Evolutionary conservation across 2,329 filamentous ascomycete genomes (phyloP).

Genomic region (Paraphaeosphaeria sporulosa): DNA sequence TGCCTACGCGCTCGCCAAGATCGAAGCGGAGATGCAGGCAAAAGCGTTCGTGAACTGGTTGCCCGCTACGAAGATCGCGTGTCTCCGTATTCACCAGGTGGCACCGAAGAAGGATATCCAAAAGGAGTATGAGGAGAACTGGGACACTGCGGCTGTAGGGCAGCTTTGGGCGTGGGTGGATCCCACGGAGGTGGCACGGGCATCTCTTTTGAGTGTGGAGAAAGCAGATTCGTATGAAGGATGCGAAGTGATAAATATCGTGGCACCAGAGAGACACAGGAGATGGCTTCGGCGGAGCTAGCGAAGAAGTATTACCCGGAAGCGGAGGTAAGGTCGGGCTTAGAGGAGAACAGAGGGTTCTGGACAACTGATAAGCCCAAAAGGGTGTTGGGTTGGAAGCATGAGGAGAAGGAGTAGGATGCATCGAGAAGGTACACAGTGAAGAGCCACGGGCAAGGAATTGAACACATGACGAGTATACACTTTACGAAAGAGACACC

Average conservation of each 20-base stretch:
- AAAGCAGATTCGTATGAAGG: slow-evolving; percentile 41
- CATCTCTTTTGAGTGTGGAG: slow-evolving; percentile 46
- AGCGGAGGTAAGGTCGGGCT: slow-evolving; percentile 27
- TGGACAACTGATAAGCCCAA: slow-evolving; percentile 34
- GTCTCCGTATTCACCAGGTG: slow-evolving; percentile 50
- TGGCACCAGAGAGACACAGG: slow-evolving; percentile 40
- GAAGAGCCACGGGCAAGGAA: not conserved
- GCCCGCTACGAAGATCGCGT: slow-evolving; percentile 49
- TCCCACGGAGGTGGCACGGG: slow-evolving; percentile 45
- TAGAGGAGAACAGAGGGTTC: slow-evolving; percentile 30
- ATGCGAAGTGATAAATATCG: slow-evolving; percentile 47
- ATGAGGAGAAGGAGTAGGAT: slow-evolving; percentile 29
- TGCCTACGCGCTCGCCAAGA: slow-evolving; percentile 48
- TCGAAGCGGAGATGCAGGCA: slow-evolving; percentile 47
- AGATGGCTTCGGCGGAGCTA: slow-evolving; percentile 27
- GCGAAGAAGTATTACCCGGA: slow-evolving; percentile 35
- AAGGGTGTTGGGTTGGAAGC: slow-evolving; percentile 33
- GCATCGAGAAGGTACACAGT: not conserved
- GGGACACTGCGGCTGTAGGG: slow-evolving; percentile 44
- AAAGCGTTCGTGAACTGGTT: slow-evolving; percentile 47
- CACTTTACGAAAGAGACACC: not conserved
- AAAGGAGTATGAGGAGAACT: slow-evolving; percentile 45
- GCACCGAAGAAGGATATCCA: slow-evolving; percentile 37
- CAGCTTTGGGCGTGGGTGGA: slow-evolving; percentile 50
- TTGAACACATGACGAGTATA: not conserved